Evolutionary conservation across 2,329 filamentous ascomycete genomes (phyloP), one percentile per base, ranked within the genome.

Genomic region (Phoma sp.): DNA sequence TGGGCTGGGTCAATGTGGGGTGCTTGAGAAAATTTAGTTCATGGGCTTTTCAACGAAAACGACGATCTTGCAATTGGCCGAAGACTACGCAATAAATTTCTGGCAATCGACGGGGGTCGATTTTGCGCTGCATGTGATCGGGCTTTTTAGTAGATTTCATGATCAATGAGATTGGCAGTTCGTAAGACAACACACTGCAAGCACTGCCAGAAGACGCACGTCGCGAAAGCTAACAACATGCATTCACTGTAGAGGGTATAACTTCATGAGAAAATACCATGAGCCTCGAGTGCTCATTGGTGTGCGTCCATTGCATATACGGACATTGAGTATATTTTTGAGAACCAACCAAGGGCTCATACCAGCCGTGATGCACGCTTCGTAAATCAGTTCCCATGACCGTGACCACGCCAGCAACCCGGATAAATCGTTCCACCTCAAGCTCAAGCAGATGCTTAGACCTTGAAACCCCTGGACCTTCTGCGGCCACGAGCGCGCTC

Each of bases 401-500:
- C 67, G 66, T 68, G 68, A 67, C 68, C 70, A 71, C 67, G 70
- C 68, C 71, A 64, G 68, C 58, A 67, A 71, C 67, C 70, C 69
- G 69, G 69, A 73, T 63, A 72, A 74, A 71, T 64, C 62, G 59
- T 62, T 64, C 64, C 62, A 62, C 59, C 59, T 61, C 54, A 47
- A 55, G 46, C 52, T 55, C 51, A 50, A 61, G 64, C 59, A 65
- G 56, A 61, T 59, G 63, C 62, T 91, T 96, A 99, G 79, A 99
- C 95, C 92, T 99, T 99, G 93, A 99, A 99, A 87, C 96, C 95
- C 77, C 90, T 88, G 75, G 93, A 98, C 80, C 92, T 86, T 89
- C 95, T 96, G 83, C 95, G 93, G 82, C 95, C 96, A 95, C 95
- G 93, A 76, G 93, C 95, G 76, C 88, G 87, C 89, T 99, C 96